These are phyloP conservation scores for Metschnikowia henanensis DNA, from an alignment of 805 yeast species.

Conservation along the genomic window DNA sequence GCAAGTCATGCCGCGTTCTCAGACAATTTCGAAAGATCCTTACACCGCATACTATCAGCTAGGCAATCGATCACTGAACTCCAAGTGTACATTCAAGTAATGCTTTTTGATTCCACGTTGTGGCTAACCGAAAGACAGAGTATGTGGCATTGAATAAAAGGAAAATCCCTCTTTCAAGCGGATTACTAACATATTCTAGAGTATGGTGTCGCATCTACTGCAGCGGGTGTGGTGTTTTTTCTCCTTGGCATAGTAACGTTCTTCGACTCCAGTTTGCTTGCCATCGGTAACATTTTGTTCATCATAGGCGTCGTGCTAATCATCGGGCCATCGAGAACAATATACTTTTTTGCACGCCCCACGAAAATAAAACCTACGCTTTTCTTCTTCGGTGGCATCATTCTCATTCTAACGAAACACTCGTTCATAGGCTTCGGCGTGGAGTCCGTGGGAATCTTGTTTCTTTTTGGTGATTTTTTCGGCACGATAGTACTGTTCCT, in stretches of 20 bases:
- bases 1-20: background rate
- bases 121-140: slow-evolving; percentile 80
- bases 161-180: no score
- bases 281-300: slow-evolving; percentile 83
- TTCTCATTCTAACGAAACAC: slow-evolving; percentile 70
- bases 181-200: slow-evolving; percentile 44
- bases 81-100: background rate
- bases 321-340: slow-evolving; percentile 84
- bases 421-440: slow-evolving; percentile 83
- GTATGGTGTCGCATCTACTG: slow-evolving; percentile 90
- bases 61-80: background rate
- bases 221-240: slow-evolving; percentile 78
- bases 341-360: slow-evolving; percentile 82
- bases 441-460: slow-evolving; percentile 87
- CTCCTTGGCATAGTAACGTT: slow-evolving; percentile 79
- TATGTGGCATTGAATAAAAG: no score
- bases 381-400: slow-evolving; percentile 73
- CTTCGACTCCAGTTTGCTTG: slow-evolving; percentile 85
- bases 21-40: slow-evolving; percentile 2
- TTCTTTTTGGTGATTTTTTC: slow-evolving; percentile 87
- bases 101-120: slow-evolving; percentile 30
- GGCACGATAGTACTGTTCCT: slow-evolving; percentile 85
- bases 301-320: slow-evolving; percentile 81
- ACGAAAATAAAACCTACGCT: slow-evolving; percentile 83
- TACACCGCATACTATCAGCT: slow-evolving; percentile 8